Base-by-base conservation (phyloP, 1,284 basidiomycete species). In the Farysia itapuensis region DNA sequence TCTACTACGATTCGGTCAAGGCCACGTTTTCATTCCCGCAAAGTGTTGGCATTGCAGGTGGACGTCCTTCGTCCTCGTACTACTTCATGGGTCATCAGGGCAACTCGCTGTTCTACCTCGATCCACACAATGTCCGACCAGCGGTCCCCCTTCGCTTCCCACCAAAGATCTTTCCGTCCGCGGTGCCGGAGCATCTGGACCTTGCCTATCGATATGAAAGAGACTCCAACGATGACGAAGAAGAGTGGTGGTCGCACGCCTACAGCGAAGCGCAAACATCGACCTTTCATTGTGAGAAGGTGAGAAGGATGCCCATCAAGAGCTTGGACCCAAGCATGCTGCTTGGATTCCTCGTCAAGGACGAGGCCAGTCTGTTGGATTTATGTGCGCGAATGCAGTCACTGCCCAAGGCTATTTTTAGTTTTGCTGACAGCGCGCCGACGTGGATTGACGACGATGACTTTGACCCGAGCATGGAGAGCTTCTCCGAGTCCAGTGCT, bases 291-390 rank as follows among this genome's bases (percentile, higher is more conserved):
- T 92, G 90, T 74, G 92, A 96, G 20, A 85, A 87, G 16, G 86
- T 96, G 32, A 82, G 90, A 72, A 92, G 93, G 82, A 92, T 97
- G 89, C 87, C 88, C 0, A 79, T 97, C 35, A 84, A 85, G 28
- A 86, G 86, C n/a, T 79, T 98, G 40, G 94, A 97, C 74, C 94
- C 95, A 11, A 94, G 90, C 70, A 97, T 98, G 94, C 80, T 98
- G 8, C 81, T 97, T 42, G 93, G 93, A 14, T 96, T 98, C 77
- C 74, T 97, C 61, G 86, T 88, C 72, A 83, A 83, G 60, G 84
- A 88, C 71, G 87, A 91, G 77, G 80, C 77, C 16, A 90, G 94
- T 42, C 94, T 91, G 86, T 78, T 81, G 13, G 90, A 95, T 77
- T 84, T 97, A 50, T 82, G 85, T 59, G 80, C 78, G 39, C 81